phyloP scores from a whole-genome alignment of 1,284 basidiomycete species.

The Schizophyllum amplum region DNA sequence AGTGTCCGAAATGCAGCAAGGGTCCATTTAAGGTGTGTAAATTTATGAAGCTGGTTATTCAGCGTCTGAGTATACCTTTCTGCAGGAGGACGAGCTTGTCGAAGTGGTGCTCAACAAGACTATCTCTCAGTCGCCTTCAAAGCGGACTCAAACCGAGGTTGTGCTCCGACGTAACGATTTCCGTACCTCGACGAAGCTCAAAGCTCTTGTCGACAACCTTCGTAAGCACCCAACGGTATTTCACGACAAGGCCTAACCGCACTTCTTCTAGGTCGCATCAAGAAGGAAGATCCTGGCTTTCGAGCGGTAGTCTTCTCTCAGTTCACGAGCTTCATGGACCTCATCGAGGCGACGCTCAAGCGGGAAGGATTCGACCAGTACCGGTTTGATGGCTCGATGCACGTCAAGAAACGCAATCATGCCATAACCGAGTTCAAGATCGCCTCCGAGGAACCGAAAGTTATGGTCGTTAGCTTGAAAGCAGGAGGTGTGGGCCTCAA shows the following conservation, averaged over 20 bases:
- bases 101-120: constrained; percentile 43
- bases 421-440: constrained; percentile 73
- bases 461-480: constrained; percentile 86
- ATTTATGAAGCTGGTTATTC: no score
- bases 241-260: constrained; percentile 27
- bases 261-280: constrained; percentile 28
- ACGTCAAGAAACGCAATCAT: constrained; percentile 72
- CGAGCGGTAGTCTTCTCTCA: constrained; percentile 88
- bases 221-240: constrained; percentile 29
- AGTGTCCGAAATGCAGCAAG: constrained; percentile 64
- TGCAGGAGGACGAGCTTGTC: constrained; percentile 52
- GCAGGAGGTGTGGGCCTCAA: constrained; percentile 93
- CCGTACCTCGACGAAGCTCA: constrained; percentile 81
- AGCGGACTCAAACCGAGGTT: constrained; percentile 37
- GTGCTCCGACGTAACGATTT: constrained; percentile 75
- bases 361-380: constrained; percentile 70
- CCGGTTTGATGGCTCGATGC: constrained; percentile 93
- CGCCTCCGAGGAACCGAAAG: constrained; percentile 57
- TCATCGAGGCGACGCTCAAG: constrained; percentile 72
- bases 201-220: constrained; percentile 64
- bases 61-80: neutral
- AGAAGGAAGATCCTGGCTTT: constrained; percentile 69
- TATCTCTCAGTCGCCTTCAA: constrained; percentile 21
- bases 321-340: constrained; percentile 75
- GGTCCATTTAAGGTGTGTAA: constrained; percentile 54